Conservation (phyloP, 169 alveolate species). For the Cryptosporidium parvum region DNA sequence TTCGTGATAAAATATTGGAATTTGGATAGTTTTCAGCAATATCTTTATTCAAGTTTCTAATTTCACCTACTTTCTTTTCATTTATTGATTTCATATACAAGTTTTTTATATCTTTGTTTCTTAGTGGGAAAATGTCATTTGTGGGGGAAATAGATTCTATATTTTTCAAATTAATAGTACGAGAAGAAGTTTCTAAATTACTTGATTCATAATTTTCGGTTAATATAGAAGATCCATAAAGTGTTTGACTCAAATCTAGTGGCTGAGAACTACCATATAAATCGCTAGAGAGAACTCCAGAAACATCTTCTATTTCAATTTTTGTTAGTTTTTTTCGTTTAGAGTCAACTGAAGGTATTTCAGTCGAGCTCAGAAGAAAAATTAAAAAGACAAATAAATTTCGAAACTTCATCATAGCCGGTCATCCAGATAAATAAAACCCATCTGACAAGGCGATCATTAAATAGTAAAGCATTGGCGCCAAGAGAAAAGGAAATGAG, state of each 20-base stretch:
- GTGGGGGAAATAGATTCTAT: slow-evolving; percentile 64
- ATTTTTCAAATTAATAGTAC: background rate
- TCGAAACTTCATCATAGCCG: background rate
- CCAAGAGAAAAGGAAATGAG: background rate
- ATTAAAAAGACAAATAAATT: background rate
- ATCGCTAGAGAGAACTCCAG: slow-evolving; percentile 45
- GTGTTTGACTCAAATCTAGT: slow-evolving; percentile 53
- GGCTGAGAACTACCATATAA: slow-evolving; percentile 7
- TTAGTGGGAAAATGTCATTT: slow-evolving; percentile 52
- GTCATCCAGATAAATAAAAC: background rate
- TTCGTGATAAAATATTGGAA: slow-evolving; percentile 8
- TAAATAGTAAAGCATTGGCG: background rate
- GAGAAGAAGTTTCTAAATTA: background rate
- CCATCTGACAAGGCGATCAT: slow-evolving; percentile 17
- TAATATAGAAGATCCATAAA: slow-evolving; percentile 16
- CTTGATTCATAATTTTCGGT: background rate
- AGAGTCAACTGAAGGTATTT: background rate
- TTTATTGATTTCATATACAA: slow-evolving; percentile 51
- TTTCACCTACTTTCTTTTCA: slow-evolving; percentile 14
- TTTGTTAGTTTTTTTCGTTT: slow-evolving; percentile 13
- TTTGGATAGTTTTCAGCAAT: slow-evolving; percentile 68
- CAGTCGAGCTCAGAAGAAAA: background rate
- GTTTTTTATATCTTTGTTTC: slow-evolving; percentile 35
- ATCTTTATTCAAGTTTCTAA: slow-evolving; percentile 15
- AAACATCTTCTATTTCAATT: slow-evolving; percentile 16